Percentiles rank a stretch among this genome's conserved stretches.
These are phyloP conservation scores for Hypoxylon lienhwacheense DNA, from an alignment of 495 filamentous ascomycete genomes.

Conservation along the genomic window DNA sequence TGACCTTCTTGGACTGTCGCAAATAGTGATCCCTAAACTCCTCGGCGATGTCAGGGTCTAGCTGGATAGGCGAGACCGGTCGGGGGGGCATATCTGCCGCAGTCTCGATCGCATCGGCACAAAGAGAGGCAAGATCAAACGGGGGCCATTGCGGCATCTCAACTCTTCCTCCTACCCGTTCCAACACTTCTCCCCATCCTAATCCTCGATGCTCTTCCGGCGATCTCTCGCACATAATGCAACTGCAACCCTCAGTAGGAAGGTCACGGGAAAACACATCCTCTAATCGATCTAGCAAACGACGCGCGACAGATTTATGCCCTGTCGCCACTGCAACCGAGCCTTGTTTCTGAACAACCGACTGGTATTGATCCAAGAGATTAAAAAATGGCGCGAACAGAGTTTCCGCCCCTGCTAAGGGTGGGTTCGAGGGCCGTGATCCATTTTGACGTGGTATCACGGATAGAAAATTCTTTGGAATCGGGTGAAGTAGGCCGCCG, in stretches of 20 bases:
- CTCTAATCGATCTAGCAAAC: slow-evolving; percentile 88
- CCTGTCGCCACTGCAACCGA: slow-evolving; percentile 95
- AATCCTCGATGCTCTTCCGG: slow-evolving; percentile 66
- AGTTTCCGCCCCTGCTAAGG: slow-evolving; percentile 60
- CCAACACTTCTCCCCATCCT: slow-evolving; percentile 96
- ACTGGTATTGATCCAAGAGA: slow-evolving; percentile 80
- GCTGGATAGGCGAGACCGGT: slow-evolving; percentile 69
- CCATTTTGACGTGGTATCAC: slow-evolving; percentile 54
- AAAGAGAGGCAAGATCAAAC: slow-evolving; percentile 71
- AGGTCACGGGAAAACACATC: slow-evolving; percentile 92
- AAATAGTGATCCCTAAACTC: slow-evolving; percentile 88
- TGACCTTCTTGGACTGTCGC: slow-evolving; percentile 83
- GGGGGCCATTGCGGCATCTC: slow-evolving; percentile 87
- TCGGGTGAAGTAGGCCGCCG: slow-evolving; percentile 69
- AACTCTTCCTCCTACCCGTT: slow-evolving; percentile 83
- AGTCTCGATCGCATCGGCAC: slow-evolving; percentile 55
- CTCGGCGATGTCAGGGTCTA: slow-evolving; percentile 90
- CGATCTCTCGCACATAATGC: slow-evolving; percentile 70
- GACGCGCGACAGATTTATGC: slow-evolving; percentile 89
- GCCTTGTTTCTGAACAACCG: slow-evolving; percentile 78
- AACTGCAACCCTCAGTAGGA: slow-evolving; percentile 74
- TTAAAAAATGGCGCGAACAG: slow-evolving; percentile 79
- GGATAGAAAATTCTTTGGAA: slow-evolving; percentile 67
- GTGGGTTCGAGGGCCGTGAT: slow-evolving; percentile 52
- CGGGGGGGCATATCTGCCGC: slow-evolving; percentile 47